Evolutionary conservation across 805 yeast genomes (phyloP).

Genomic region (Cyberlindnera maritima): DNA sequence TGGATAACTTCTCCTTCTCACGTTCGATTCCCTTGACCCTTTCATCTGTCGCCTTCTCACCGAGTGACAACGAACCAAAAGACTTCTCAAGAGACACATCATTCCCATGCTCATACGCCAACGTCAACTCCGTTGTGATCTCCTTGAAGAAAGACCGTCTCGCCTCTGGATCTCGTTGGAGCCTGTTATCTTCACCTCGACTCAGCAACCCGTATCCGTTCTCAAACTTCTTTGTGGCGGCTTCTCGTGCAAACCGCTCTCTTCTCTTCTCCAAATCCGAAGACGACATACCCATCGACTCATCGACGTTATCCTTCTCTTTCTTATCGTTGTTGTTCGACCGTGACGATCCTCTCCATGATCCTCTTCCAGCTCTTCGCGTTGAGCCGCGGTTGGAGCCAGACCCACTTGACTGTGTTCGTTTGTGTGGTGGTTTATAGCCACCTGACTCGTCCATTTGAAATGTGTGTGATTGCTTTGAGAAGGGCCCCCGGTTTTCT

Average conservation of each 20-base stretch:
- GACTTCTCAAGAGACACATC: neutral
- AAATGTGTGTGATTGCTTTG: too few species aligned
- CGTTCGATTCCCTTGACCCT: neutral
- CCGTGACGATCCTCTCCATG: too few species aligned
- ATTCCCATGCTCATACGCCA: neutral
- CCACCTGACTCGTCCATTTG: too few species aligned
- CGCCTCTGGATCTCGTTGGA: slow-evolving; percentile 43
- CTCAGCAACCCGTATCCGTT: slow-evolving; percentile 53
- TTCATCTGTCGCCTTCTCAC: neutral
- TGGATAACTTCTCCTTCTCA: slow-evolving; percentile 8
- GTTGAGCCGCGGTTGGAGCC: too few species aligned
- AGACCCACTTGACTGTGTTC: too few species aligned
- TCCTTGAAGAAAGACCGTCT: slow-evolving; percentile 39
- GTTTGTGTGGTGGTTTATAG: too few species aligned
- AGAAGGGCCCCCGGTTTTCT: too few species aligned
- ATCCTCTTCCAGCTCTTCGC: too few species aligned
- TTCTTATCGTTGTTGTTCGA: too few species aligned
- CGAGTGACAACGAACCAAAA: slow-evolving; percentile 1
- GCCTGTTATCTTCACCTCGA: slow-evolving; percentile 52
- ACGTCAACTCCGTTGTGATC: slow-evolving; percentile 30
- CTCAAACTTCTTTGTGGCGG: slow-evolving; percentile 19
- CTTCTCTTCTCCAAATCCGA: slow-evolving; percentile 28
- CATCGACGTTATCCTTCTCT: too few species aligned
- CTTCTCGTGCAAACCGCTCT: slow-evolving; percentile 32
- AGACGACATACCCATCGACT: too few species aligned